These are phyloP conservation scores for Raddia distichophylla DNA, from an alignment of 176 grass and related monocot species.

Conservation along the genomic window DNA sequence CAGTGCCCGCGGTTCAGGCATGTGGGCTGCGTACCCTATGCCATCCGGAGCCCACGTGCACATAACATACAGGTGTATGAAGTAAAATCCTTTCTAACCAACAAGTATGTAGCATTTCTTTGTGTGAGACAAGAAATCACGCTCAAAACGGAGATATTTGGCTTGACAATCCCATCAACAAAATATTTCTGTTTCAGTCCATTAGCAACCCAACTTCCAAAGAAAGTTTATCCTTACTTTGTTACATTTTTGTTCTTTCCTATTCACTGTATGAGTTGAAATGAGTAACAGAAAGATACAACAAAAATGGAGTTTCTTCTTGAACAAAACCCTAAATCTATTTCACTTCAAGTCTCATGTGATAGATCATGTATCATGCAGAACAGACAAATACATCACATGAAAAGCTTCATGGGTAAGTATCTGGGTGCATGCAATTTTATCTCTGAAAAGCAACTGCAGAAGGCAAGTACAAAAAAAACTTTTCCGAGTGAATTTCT, in stretches of 20 bases:
- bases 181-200: neutral
- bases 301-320: neutral
- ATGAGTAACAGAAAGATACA: neutral
- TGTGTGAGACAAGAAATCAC: neutral
- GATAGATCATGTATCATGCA: neutral
- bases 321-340: neutral
- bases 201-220: slow-evolving; percentile 3
- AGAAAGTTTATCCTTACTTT: neutral
- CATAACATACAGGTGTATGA: too few species aligned
- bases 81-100: neutral
- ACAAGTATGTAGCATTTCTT: neutral
- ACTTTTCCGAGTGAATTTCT: neutral
- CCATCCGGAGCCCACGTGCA: too few species aligned
- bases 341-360: neutral
- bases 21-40: too few species aligned
- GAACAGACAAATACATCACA: neutral
- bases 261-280: neutral
- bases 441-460: neutral
- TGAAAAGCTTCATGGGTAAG: neutral
- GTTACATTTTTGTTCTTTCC: slow-evolving; percentile 8
- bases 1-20: too few species aligned
- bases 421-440: neutral
- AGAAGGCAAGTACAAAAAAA: neutral
- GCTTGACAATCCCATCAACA: neutral
- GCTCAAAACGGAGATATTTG: neutral